phyloP scores from a whole-genome alignment of 2,329 filamentous ascomycete genomes.

The Ascochyta koolunga region DNA sequence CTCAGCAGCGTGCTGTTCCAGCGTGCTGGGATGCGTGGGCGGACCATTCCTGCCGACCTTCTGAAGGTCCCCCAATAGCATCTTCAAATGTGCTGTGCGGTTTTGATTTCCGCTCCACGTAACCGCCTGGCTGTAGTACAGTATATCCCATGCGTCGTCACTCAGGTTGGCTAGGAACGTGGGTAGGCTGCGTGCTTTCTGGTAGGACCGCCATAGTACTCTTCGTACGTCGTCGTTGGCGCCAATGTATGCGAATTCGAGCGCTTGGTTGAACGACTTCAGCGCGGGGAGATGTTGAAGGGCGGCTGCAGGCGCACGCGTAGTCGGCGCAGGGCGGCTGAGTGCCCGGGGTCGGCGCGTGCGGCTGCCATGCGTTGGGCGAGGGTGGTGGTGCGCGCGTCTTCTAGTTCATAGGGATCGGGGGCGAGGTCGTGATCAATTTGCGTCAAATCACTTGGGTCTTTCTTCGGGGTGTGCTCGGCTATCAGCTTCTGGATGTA shows the following conservation, averaged over 20 bases:
- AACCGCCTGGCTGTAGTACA: conserved; percentile 48
- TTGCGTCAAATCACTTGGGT: conserved; percentile 20
- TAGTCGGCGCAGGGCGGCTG: conserved; percentile 33
- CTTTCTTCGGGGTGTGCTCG: conserved; percentile 6
- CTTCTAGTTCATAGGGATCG: conserved; percentile 36
- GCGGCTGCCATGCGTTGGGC: conserved; percentile 34
- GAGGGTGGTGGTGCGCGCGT: conserved; percentile 30
- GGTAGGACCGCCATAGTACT: conserved; percentile 46
- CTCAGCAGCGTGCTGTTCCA: conserved; percentile 10
- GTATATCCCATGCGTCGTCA: conserved; percentile 47
- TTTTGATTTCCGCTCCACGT: conserved; percentile 45
- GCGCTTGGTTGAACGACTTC: conserved; percentile 43
- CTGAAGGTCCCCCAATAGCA: conserved; percentile 38
- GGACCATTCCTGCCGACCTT: conserved; percentile 43
- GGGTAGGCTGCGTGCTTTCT: conserved; percentile 39
- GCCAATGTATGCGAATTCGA: conserved; percentile 44
- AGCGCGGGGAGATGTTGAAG: conserved; percentile 42
- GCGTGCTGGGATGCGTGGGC: conserved; percentile 39
- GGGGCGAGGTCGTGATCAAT: conserved; percentile 33
- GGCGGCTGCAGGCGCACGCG: conserved; percentile 37
- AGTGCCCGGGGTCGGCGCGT: conserved; percentile 37
- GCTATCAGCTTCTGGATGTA: conserved; percentile 37
- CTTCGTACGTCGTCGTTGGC: conserved; percentile 44
- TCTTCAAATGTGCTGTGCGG: conserved; percentile 35
- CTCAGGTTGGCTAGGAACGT: conserved; percentile 41